phyloP scores from a whole-genome alignment of 306 rosid species.

The Crataegus laevigata region DNA sequence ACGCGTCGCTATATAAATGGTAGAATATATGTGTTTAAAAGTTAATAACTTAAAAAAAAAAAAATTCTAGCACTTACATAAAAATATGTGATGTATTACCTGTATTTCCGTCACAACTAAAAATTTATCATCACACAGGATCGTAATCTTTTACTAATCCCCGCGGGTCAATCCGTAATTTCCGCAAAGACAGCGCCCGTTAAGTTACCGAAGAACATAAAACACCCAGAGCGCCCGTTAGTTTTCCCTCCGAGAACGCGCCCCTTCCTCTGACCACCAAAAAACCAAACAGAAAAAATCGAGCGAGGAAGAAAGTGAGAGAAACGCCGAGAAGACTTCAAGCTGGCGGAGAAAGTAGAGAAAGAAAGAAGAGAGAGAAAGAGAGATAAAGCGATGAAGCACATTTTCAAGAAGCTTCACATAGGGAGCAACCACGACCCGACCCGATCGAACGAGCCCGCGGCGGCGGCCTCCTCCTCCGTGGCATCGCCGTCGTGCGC shows the following conservation, averaged over 20 bases:
- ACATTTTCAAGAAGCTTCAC: conserved; percentile 99
- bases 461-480: conserved; percentile 20
- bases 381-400: conserved; percentile 41
- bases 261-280: conserved; percentile 9
- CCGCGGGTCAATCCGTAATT: conserved; percentile 26
- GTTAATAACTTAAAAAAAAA: too few species aligned
- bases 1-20: too few species aligned
- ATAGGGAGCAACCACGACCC: conserved; percentile 76
- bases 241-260: conserved; percentile 41
- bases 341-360: neutral
- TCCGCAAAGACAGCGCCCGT: neutral
- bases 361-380: neutral
- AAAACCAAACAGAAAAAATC: neutral
- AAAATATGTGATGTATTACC: too few species aligned
- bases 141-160: too few species aligned
- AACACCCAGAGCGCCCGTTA: conserved; percentile 1
- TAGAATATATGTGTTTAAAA: too few species aligned
- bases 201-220: neutral
- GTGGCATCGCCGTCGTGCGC: conserved; percentile 32
- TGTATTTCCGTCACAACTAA: too few species aligned
- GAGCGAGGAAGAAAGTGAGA: neutral
- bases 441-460: conserved; percentile 56
- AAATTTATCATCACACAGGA: too few species aligned
- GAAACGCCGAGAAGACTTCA: neutral
- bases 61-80: too few species aligned